These are phyloP conservation scores for Russula abietina DNA, from an alignment of 768 basidiomycete species.

Conservation along the genomic window DNA sequence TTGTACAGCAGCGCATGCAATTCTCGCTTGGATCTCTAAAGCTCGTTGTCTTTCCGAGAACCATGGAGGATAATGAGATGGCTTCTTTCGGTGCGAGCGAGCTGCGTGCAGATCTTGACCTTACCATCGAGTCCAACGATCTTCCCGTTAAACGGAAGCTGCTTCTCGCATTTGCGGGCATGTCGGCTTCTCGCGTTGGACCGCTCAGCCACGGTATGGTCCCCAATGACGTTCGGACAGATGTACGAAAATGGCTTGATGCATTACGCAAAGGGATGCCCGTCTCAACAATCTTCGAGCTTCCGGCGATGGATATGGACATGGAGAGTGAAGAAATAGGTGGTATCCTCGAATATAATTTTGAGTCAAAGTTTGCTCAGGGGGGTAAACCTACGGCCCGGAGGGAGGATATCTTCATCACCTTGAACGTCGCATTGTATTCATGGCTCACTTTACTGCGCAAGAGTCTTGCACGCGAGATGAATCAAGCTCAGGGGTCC, in stretches of 20 bases:
- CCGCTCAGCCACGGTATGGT: slow-evolving; percentile 49
- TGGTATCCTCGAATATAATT: slow-evolving; percentile 56
- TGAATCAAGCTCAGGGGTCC: slow-evolving; percentile 63
- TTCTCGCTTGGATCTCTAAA: slow-evolving; percentile 59
- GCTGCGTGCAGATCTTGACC: slow-evolving; percentile 64
- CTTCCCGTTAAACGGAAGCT: slow-evolving; percentile 56
- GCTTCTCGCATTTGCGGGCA: slow-evolving; percentile 65
- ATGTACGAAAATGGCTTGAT: slow-evolving; percentile 54
- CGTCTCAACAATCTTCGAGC: slow-evolving; percentile 70
- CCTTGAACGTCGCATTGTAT: slow-evolving; percentile 75
- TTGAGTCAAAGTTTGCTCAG: slow-evolving; percentile 62
- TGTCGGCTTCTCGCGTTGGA: slow-evolving; percentile 69
- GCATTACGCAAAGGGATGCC: slow-evolving; percentile 52
- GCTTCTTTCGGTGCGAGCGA: slow-evolving; percentile 67
- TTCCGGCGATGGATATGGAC: slow-evolving; percentile 76
- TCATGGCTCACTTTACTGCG: slow-evolving; percentile 75
- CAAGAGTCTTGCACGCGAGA: slow-evolving; percentile 68
- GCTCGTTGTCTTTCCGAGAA: slow-evolving; percentile 71
- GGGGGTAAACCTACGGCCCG: slow-evolving; percentile 42
- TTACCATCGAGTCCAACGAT: slow-evolving; percentile 48
- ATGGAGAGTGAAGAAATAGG: slow-evolving; percentile 66
- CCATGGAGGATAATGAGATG: slow-evolving; percentile 70
- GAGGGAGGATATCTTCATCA: slow-evolving; percentile 76
- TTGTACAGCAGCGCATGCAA: slow-evolving; percentile 68
- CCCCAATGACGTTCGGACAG: slow-evolving; percentile 35